These are phyloP conservation scores for Cupressus sempervirens DNA, from an alignment of 75 land plant species.

Conservation along the genomic window DNA sequence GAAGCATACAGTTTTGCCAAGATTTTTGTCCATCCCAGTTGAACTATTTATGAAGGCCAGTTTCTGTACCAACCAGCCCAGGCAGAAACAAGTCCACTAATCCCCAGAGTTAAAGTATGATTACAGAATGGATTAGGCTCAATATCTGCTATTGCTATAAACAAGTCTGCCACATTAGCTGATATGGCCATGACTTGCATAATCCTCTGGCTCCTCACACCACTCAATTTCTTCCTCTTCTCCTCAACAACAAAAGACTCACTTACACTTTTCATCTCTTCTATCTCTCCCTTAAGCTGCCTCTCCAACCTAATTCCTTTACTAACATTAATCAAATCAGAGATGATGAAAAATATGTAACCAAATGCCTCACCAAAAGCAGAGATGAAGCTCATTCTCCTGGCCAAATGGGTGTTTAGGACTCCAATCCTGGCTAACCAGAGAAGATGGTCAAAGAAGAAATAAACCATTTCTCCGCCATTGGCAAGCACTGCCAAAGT, in stretches of 20 bases:
- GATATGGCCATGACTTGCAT: conserved; percentile 84
- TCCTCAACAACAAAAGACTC: conserved; percentile 11
- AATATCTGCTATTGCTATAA: conserved; percentile 83
- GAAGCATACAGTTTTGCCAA: not conserved
- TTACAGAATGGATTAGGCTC: conserved; percentile 86
- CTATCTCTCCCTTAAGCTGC: conserved; percentile 5
- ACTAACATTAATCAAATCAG: conserved; percentile 55
- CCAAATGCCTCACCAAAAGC: conserved; percentile 91
- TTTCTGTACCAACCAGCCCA: conserved; percentile 99
- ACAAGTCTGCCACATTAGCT: conserved; percentile 81
- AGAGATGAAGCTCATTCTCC: conserved; percentile 70
- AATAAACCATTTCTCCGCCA: conserved; percentile 95
- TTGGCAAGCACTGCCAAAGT: conserved; percentile 72
- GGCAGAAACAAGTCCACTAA: conserved; percentile 92
- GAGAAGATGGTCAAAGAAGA: conserved; percentile 92
- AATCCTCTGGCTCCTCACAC: conserved; percentile 54
- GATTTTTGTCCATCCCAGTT: not conserved
- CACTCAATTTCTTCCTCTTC: conserved; percentile 20
- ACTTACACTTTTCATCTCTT: conserved; percentile 9
- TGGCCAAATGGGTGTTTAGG: conserved; percentile 62
- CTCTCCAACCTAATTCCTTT: conserved; percentile 44
- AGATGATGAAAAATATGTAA: conserved; percentile 68
- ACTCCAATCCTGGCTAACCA: conserved; percentile 84
- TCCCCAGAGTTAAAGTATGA: conserved; percentile 75
- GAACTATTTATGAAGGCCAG: conserved; percentile 59